Evolutionary conservation across 495 filamentous ascomycete genomes (phyloP).

Genomic region (Daldinia bambusicola): DNA sequence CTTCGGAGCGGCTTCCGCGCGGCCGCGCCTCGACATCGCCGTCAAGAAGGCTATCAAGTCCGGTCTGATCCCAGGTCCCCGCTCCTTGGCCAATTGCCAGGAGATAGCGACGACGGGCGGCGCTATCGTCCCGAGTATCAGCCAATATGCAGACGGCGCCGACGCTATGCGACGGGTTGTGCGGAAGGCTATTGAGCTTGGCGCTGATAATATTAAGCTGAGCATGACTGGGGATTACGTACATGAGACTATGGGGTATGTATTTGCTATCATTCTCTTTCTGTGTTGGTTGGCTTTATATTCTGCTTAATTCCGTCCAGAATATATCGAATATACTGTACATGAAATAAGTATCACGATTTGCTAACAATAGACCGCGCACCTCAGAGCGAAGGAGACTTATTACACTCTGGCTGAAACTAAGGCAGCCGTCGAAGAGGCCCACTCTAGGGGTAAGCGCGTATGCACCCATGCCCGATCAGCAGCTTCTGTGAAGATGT

Average conservation of each 20-base stretch:
- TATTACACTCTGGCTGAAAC: conserved; percentile 19
- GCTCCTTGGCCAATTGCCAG: background rate
- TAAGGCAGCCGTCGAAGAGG: conserved; percentile 22
- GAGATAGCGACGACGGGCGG: conserved; percentile 1
- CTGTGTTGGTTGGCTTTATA: background rate
- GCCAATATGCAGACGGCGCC: conserved; percentile 3
- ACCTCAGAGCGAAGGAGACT: conserved; percentile 6
- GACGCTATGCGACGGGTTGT: conserved; percentile 17
- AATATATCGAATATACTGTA: no score
- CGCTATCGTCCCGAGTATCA: background rate
- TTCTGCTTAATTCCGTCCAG: no score
- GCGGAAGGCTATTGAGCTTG: conserved; percentile 15
- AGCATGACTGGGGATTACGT: conserved; percentile 22
- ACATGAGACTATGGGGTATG: conserved; percentile 23
- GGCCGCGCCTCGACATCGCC: conserved; percentile 18
- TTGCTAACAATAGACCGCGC: background rate
- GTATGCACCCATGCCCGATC: conserved; percentile 18
- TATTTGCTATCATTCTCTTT: background rate
- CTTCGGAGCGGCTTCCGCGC: conserved; percentile 19
- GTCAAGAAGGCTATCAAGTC: conserved; percentile 9
- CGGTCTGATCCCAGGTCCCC: background rate
- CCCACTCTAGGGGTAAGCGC: conserved; percentile 20
- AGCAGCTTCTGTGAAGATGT: conserved; percentile 21
- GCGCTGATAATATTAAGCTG: conserved; percentile 18
- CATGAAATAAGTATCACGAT: no score